A percentile compares a stretch with the other conserved stretches of the same genome.
Conservation (phyloP, 2,329 filamentous ascomycete species). For the Colletotrichum incanum region DNA sequence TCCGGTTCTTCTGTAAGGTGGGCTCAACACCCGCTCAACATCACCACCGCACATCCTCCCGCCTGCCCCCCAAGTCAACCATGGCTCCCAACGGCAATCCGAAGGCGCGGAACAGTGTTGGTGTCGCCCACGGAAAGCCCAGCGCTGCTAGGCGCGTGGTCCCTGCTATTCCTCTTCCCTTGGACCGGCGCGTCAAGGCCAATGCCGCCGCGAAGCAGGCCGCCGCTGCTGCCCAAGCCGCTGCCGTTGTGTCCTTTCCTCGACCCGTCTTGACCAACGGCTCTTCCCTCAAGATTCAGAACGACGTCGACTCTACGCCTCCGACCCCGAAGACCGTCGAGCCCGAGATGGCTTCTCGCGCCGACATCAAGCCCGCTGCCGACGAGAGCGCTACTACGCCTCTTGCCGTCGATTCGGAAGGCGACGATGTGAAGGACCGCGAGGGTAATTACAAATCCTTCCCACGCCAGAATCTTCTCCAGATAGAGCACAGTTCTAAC, state of each 20-base stretch:
- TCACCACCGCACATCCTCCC: conserved; percentile 32
- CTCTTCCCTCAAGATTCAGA: conserved; percentile 43
- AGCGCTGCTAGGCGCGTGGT: conserved; percentile 50
- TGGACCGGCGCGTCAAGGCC: conserved; percentile 51
- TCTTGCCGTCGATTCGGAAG: background rate
- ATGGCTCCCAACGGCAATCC: conserved; percentile 42
- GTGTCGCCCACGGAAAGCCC: conserved; percentile 37
- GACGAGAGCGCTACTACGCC: background rate
- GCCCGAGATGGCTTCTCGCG: conserved; percentile 5
- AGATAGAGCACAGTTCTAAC: background rate
- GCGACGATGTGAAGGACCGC: conserved; percentile 15
- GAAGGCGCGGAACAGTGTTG: conserved; percentile 41
- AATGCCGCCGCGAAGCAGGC: conserved; percentile 52
- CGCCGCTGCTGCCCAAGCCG: conserved; percentile 49
- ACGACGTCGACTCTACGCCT: conserved; percentile 37
- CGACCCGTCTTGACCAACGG: conserved; percentile 42
- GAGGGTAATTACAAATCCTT: conserved; percentile 25
- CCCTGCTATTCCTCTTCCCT: conserved; percentile 57
- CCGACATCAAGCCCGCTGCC: conserved; percentile 12
- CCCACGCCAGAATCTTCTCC: background rate
- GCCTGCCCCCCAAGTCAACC: conserved; percentile 28
- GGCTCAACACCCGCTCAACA: conserved; percentile 28
- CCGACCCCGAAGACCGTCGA: conserved; percentile 39
- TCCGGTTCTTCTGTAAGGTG: conserved; percentile 23
- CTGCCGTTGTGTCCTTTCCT: conserved; percentile 22